phyloP scores from a whole-genome alignment of 2,329 filamentous ascomycete species.

The Aspergillus candidus region DNA sequence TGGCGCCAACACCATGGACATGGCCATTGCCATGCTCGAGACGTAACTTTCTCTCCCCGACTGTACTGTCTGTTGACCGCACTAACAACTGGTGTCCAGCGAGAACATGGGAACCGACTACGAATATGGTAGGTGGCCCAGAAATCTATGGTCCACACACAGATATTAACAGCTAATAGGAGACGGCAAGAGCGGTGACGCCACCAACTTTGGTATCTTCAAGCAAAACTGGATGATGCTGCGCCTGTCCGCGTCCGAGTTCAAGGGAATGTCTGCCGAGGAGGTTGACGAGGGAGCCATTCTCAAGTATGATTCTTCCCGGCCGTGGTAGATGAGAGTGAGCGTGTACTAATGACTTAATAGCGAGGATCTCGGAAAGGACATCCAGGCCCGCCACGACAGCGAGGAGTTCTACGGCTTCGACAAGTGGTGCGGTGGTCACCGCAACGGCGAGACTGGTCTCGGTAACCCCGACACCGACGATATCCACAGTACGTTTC shows the following conservation, averaged over 20 bases:
- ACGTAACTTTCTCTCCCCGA: conserved; percentile 8
- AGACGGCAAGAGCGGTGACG: conserved; percentile 24
- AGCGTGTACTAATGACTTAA: neutral
- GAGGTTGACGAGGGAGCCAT: conserved; percentile 21
- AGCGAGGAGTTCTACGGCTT: conserved; percentile 16
- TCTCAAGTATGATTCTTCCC: conserved; percentile 18
- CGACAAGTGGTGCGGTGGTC: conserved; percentile 19
- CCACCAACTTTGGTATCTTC: conserved; percentile 28
- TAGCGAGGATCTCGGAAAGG: conserved; percentile 11
- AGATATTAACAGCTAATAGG: conserved; percentile 8
- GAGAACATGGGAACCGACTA: conserved; percentile 18
- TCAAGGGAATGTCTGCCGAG: conserved; percentile 13
- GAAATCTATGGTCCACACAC: neutral
- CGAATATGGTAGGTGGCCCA: conserved; percentile 12
- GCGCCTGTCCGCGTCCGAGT: conserved; percentile 20
- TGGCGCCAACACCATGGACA: conserved; percentile 18
- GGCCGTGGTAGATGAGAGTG: too few relatives aligned
- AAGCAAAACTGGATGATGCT: conserved; percentile 28
- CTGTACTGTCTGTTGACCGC: neutral
- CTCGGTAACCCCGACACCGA: conserved; percentile 14
- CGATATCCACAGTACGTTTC: conserved; percentile 16
- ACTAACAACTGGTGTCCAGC: neutral
- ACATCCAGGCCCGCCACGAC: conserved; percentile 17
- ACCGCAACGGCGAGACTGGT: conserved; percentile 19
- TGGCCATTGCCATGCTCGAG: conserved; percentile 24